Evolutionary conservation across 2,329 filamentous ascomycete genomes (phyloP), one percentile per base, ranked within the genome.

Genomic region (Malbranchea cinnamomea): DNA sequence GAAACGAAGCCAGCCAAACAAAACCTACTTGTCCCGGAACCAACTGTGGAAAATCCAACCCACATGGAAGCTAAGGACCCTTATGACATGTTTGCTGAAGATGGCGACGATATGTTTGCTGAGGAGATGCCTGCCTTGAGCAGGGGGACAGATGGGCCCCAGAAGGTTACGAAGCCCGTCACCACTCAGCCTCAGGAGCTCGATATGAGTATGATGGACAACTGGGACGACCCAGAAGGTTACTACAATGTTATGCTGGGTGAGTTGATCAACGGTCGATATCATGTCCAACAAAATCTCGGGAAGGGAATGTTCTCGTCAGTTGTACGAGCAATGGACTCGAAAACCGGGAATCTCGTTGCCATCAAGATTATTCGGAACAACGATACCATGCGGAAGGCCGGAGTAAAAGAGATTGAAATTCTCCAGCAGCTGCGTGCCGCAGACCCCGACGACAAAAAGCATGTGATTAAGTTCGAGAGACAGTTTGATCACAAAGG

Each of bases 361-460:
- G 89, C 89, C 14, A 80, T 98, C 65, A 98, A 98, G 59, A 89
- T 98, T 45, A 92, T 95, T 56, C 80, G 89, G 39, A 91, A 91
- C 54, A 95, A 98, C 46, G 85, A 93, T 48, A 80, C 82, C 8
- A 78, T 94, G 74, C 63, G 59, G 41, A 94, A 93, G 54, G 85
- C 84, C 26, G 89, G 85, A 12, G 75, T 84, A 54, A 94, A 89
- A 35, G 89, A 98, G 53, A 91, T 95, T 50, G 79, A 82, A 23
- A 93, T 95, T 40, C 59, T 98, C 26, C 73, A 89, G 49, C 85
- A 87, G 48, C 71, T 98, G 32, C 83, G 79, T 44, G 74, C 78
- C 26, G 74, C 79, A 17, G 89, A 98, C 49, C 75, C 79, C 0
- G 81, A 92, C 15, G 79, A 87, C 49, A 84, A 81, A 53, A 91